Evolutionary conservation across 1,284 basidiomycete genomes (phyloP).

Genomic region (Volvariella surrecta): DNA sequence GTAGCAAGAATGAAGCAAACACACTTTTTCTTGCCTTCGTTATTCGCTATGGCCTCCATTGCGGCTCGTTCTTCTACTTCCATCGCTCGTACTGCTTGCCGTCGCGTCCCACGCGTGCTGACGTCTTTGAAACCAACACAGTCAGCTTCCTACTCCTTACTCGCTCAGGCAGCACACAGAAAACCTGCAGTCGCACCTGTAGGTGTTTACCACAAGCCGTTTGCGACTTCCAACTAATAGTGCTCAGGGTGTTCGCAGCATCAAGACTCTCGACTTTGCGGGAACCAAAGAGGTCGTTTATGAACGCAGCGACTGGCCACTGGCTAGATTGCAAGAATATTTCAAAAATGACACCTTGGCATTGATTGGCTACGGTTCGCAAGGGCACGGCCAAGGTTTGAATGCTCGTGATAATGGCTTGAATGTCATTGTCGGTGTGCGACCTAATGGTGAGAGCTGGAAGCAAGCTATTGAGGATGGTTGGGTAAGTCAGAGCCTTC

Average conservation of each 20-base stretch:
- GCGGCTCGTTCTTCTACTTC: constrained; percentile 49
- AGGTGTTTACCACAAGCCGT: not conserved
- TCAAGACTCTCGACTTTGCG: constrained; percentile 98
- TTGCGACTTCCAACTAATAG: constrained; percentile 10
- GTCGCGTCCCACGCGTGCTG: constrained; percentile 44
- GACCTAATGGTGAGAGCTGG: constrained; percentile 96
- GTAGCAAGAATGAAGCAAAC: not conserved
- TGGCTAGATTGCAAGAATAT: constrained; percentile 96
- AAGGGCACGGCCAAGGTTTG: constrained; percentile 96
- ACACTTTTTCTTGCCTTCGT: constrained; percentile 5
- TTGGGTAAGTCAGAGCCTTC: constrained; percentile 56
- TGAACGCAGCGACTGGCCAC: constrained; percentile 97
- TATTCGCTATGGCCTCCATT: constrained; percentile 51
- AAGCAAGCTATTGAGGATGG: constrained; percentile 94
- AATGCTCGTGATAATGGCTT: constrained; percentile 99
- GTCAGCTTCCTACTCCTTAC: constrained; percentile 67
- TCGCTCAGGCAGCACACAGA: constrained; percentile 39
- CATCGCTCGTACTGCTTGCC: constrained; percentile 50
- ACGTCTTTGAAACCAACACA: constrained; percentile 34
- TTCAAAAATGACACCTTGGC: constrained; percentile 99
- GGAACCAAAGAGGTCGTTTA: constrained; percentile 94
- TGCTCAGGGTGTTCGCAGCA: constrained; percentile 51
- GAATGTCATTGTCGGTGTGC: constrained; percentile 98
- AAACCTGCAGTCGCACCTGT: too few species aligned
- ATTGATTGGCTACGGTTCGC: constrained; percentile 98